Conservation (phyloP, 2,329 filamentous ascomycete genomes). For the Leptographium lundbergii region DNA sequence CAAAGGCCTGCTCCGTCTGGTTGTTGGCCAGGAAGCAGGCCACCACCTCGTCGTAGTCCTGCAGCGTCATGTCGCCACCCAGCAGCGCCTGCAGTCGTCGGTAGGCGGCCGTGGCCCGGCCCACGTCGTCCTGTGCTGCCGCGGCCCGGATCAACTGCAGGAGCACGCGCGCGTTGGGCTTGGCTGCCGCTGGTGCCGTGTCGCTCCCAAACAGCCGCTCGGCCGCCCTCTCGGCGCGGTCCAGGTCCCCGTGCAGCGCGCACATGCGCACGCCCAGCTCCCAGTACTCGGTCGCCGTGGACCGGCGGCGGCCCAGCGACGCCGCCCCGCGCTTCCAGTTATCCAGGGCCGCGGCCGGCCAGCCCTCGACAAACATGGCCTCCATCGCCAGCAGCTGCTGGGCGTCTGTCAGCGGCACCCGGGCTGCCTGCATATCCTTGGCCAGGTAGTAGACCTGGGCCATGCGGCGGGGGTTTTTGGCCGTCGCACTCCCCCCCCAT, state of each 20-base stretch:
- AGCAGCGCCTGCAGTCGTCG: slow-evolving; percentile 48
- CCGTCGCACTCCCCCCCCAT: slow-evolving; percentile 28
- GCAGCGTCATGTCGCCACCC: slow-evolving; percentile 46
- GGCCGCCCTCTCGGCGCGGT: slow-evolving; percentile 44
- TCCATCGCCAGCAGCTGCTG: slow-evolving; percentile 58
- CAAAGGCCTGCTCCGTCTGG: slow-evolving; percentile 53
- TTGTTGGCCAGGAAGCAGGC: slow-evolving; percentile 56
- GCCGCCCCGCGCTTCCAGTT: slow-evolving; percentile 48
- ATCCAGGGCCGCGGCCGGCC: slow-evolving; percentile 44
- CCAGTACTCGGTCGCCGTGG: slow-evolving; percentile 43
- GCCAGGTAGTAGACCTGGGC: slow-evolving; percentile 48
- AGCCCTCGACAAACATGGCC: slow-evolving; percentile 51
- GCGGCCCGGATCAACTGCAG: slow-evolving; percentile 9
- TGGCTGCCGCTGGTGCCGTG: too few species aligned
- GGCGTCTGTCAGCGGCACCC: slow-evolving; percentile 36
- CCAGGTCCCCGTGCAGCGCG: slow-evolving; percentile 42
- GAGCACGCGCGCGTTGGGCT: slow-evolving; percentile 8
- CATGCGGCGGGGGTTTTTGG: slow-evolving; percentile 39
- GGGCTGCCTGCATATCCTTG: slow-evolving; percentile 51
- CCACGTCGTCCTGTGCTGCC: slow-evolving; percentile 29
- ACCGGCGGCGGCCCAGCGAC: slow-evolving; percentile 36
- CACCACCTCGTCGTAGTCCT: slow-evolving; percentile 66
- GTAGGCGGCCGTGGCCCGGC: slow-evolving; percentile 54
- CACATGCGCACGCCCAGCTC: slow-evolving; percentile 55
- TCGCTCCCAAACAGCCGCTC: slow-evolving; percentile 25